phyloP scores from a whole-genome alignment of 2,329 filamentous ascomycete species.

The Claviceps cyperi region DNA sequence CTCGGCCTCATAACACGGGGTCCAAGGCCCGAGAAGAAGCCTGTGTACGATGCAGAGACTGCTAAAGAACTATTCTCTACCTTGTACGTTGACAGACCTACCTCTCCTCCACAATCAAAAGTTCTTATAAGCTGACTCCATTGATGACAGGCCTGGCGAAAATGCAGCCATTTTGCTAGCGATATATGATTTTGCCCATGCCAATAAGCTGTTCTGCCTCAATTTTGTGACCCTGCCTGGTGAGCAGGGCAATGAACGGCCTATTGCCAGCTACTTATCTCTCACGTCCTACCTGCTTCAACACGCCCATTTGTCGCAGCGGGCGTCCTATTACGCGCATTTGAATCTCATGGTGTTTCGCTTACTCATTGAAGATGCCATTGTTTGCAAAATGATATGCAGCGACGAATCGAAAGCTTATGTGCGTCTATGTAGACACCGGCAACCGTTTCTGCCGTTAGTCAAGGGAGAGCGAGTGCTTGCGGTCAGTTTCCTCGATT shows the following conservation, averaged over 20 bases:
- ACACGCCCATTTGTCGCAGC: slow-evolving; percentile 71
- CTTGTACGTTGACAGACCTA: slow-evolving; percentile 41
- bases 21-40: slow-evolving; percentile 42
- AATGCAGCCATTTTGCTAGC: slow-evolving; percentile 70
- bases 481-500: slow-evolving; percentile 65
- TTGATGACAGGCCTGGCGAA: slow-evolving; percentile 49
- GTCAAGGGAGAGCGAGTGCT: slow-evolving; percentile 59
- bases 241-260: slow-evolving; percentile 53
- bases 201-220: slow-evolving; percentile 90
- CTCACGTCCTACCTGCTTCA: slow-evolving; percentile 86
- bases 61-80: slow-evolving; percentile 68
- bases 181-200: slow-evolving; percentile 83
- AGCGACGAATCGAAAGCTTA: slow-evolving; percentile 58
- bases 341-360: slow-evolving; percentile 75
- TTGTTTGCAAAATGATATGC: slow-evolving; percentile 71
- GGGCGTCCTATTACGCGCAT: slow-evolving; percentile 71
- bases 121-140: neutral
- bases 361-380: slow-evolving; percentile 72
- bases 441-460: slow-evolving; percentile 69
- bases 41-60: slow-evolving; percentile 58
- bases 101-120: too few relatives aligned
- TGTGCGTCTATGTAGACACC: slow-evolving; percentile 78
- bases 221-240: slow-evolving; percentile 55
- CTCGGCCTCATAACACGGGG: slow-evolving; percentile 61
- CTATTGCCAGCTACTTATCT: slow-evolving; percentile 72